Evolutionary conservation across 2,329 filamentous ascomycete species (phyloP), one percentile per base, ranked within the genome.

Genomic region (Botrytis galanthina): DNA sequence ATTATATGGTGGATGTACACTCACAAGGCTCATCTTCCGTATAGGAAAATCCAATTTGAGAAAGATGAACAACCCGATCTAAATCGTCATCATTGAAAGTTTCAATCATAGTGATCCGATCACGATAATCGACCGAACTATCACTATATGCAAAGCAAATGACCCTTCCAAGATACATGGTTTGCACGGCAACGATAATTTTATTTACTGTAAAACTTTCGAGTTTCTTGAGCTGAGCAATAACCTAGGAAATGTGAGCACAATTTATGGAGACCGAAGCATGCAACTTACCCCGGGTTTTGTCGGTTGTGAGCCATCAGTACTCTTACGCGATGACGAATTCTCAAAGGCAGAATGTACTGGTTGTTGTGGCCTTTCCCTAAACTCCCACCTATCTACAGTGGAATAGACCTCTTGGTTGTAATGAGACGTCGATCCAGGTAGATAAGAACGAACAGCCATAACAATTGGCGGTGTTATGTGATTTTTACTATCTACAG

Each of bases 371-470:
- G 87, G 83, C 66, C 89, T 86, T 46, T 92, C 89, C 46, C 87
- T 86, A 16, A 95, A 81, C 77, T 96, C 91, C 95, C 95, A 98
- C 75, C 92, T 88, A 75, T 94, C 91, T 75, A 98, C 86, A 59
- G 95, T 88, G 77, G 91, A 97, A 77, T 92, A 89, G 0, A 89
- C 84, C 46, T 90, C 89, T 76, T 91, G 89, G 60, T 87, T 86
- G 71, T 88, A 90, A 44, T 90, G 86, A 44, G 86, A 86, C 76
- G 84, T 85, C 72, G 85, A 84, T 75, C 83, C 82, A 72, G 86
- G 87, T 70, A 87, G 82, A 78, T 87, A 87, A 16, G 92, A 92
- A 74, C 94, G 93, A 44, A 95, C 87, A 0, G 92, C 91, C 48
- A 97, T 81, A 32, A 98, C 86, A 54, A 91, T 88, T 0, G 90